Conservation (phyloP, 148 eudicot genomes). For the Rhododendron ovatum region DNA sequence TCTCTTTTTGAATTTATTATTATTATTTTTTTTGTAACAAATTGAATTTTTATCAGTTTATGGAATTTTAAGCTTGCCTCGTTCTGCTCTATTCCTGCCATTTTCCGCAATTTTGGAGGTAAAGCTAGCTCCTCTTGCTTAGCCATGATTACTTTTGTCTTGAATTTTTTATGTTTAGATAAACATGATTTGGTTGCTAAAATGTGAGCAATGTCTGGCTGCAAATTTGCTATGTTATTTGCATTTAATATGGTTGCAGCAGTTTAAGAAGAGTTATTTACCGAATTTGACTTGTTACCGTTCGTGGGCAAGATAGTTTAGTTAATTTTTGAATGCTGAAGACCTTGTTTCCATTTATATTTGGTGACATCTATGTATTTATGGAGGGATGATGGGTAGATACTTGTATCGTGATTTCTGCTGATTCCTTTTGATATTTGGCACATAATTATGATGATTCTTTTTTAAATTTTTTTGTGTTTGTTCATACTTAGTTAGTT, state of each 20-base stretch:
- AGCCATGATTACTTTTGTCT: neutral
- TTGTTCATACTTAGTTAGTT: neutral
- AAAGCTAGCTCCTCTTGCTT: conserved; percentile 1
- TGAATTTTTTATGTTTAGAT: neutral
- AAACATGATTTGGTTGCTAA: neutral
- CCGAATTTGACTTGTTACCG: neutral
- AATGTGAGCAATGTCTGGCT: neutral
- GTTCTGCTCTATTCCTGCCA: neutral
- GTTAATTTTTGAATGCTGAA: neutral
- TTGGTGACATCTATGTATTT: neutral
- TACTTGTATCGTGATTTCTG: neutral
- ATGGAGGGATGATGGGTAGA: neutral
- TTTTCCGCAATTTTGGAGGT: neutral
- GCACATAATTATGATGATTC: neutral
- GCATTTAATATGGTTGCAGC: neutral
- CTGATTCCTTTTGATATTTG: neutral
- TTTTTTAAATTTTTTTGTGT: neutral
- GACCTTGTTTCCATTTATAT: neutral
- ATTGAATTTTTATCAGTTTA: neutral
- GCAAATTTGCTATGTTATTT: neutral
- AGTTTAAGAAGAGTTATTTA: neutral
- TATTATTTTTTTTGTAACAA: neutral
- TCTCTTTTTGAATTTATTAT: neutral
- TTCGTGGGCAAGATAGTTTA: neutral
- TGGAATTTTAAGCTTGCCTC: neutral